Percentiles rank a stretch among this genome's conserved stretches.
phyloP scores from a whole-genome alignment of 2,329 filamentous ascomycete genomes.

The Metarhizium rileyi region DNA sequence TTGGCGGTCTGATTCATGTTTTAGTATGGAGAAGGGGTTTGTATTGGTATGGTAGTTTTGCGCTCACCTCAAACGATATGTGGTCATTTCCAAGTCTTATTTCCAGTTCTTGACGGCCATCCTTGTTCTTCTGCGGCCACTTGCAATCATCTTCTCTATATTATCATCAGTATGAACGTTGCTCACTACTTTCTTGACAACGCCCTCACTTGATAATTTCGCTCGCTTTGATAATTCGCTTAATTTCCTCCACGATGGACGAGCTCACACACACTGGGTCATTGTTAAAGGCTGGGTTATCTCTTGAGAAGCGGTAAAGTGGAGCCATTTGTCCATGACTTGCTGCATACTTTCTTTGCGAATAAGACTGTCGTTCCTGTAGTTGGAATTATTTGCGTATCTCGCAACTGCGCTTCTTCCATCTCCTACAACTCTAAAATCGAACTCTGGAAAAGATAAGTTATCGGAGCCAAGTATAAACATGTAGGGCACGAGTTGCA shows the following conservation, averaged over 20 bases:
- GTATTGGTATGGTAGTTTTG: neutral
- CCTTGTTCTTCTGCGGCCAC: conserved; percentile 99
- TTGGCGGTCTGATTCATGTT: conserved; percentile 72
- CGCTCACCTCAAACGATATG: conserved; percentile 85
- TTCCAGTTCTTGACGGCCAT: conserved; percentile 92
- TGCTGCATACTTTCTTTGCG: conserved; percentile 86
- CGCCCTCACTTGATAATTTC: conserved; percentile 82
- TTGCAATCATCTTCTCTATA: conserved; percentile 90
- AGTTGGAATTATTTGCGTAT: conserved; percentile 99
- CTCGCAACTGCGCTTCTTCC: conserved; percentile 86
- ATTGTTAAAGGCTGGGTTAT: neutral
- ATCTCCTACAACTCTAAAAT: conserved; percentile 86
- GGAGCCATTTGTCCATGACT: neutral
- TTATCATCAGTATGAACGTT: neutral
- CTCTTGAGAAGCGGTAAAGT: neutral
- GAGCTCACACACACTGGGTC: conserved; percentile 86
- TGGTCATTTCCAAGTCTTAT: conserved; percentile 90
- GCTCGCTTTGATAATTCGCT: conserved; percentile 91
- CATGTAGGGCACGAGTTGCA: neutral
- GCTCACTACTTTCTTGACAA: neutral
- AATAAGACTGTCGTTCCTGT: conserved; percentile 95
- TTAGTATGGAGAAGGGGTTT: neutral
- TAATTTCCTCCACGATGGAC: conserved; percentile 84
- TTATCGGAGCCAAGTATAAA: neutral
- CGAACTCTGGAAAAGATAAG: conserved; percentile 68